These are phyloP conservation scores for Colletotrichum lupini DNA, from an alignment of 2,329 filamentous ascomycete species.

Conservation along the genomic window DNA sequence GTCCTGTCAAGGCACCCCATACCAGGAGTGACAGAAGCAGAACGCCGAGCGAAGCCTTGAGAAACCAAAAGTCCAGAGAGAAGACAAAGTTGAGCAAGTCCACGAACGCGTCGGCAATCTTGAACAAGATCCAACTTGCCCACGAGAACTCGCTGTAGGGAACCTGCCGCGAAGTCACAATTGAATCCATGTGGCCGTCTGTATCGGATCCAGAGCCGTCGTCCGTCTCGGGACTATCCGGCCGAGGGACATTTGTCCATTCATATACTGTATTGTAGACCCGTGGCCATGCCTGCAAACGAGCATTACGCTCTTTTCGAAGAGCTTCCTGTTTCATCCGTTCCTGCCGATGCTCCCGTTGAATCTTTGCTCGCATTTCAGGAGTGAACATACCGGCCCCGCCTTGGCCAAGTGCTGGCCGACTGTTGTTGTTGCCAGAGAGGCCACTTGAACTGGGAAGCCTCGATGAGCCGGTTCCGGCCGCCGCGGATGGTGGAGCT, in stretches of 20 bases:
- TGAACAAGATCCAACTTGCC: conserved; percentile 17
- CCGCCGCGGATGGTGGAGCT: neutral
- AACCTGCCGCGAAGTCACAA: neutral
- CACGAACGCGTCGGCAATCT: conserved; percentile 14
- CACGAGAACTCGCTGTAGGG: conserved; percentile 7
- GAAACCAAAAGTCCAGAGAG: conserved; percentile 14
- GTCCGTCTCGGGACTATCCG: neutral
- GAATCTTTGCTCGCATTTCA: conserved; percentile 1
- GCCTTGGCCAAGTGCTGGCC: neutral
- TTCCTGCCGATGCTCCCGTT: conserved; percentile 12
- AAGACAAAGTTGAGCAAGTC: conserved; percentile 14
- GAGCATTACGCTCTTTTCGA: conserved; percentile 17
- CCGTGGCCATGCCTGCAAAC: conserved; percentile 20
- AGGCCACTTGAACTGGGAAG: neutral
- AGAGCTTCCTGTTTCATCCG: conserved; percentile 8
- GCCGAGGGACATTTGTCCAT: conserved; percentile 25
- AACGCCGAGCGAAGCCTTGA: conserved; percentile 7
- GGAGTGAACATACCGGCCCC: neutral
- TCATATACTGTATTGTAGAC: conserved; percentile 17
- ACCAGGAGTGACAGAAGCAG: neutral
- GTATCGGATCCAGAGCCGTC: neutral
- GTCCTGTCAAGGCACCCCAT: conserved; percentile 12
- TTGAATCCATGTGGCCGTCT: neutral
- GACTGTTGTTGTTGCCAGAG: neutral
- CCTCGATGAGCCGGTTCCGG: neutral